These are phyloP conservation scores for Solanum clarkiae DNA, from an alignment of 257 asterid species.

Conservation along the genomic window DNA sequence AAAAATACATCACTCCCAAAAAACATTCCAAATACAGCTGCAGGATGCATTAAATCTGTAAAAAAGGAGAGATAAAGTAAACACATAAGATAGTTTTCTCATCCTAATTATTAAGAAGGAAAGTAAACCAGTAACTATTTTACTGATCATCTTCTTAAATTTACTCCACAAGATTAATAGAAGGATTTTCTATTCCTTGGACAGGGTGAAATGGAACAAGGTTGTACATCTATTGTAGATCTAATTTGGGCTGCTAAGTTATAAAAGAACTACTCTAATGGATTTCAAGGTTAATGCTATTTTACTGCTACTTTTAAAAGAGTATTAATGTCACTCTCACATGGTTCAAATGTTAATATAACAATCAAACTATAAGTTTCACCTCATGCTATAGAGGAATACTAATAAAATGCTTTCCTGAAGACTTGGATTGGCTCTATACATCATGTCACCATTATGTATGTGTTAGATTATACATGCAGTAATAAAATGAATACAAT, in stretches of 20 bases:
- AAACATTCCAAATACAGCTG: constrained; percentile 74
- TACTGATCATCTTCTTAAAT: background rate
- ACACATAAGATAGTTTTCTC: background rate
- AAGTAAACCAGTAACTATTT: background rate
- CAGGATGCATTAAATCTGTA: constrained; percentile 76
- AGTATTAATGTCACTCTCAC: background rate
- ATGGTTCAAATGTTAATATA: background rate
- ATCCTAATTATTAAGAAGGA: background rate
- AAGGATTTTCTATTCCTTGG: background rate
- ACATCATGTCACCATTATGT: background rate
- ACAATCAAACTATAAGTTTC: background rate
- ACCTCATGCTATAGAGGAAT: background rate
- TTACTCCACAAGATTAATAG: background rate
- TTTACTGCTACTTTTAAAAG: background rate
- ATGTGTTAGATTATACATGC: background rate
- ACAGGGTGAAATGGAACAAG: background rate
- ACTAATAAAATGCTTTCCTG: background rate
- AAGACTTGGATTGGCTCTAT: background rate
- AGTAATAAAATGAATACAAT: background rate
- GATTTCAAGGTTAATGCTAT: background rate
- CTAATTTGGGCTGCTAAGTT: background rate
- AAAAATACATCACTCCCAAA: constrained; percentile 64
- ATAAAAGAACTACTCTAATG: background rate
- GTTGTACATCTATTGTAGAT: background rate
- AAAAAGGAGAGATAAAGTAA: background rate